Evolutionary conservation across 2,329 filamentous ascomycete genomes (phyloP).

Genomic region (Xylaria polymorpha): DNA sequence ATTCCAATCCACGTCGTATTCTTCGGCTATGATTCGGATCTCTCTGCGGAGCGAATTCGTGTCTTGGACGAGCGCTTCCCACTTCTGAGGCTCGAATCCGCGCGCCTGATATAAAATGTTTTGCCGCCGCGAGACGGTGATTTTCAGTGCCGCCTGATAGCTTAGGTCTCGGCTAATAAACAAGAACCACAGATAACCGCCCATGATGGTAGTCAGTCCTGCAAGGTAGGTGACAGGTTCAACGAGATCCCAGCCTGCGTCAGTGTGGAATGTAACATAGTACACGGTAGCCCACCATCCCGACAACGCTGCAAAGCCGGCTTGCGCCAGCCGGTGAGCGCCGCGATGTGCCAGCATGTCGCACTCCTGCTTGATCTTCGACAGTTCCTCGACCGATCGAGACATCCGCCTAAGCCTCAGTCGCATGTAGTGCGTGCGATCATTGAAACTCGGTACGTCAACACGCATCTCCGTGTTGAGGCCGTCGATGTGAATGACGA

Average conservation of each 20-base stretch:
- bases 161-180: slow-evolving; percentile 91
- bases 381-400: slow-evolving; percentile 73
- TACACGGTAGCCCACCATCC: slow-evolving; percentile 89
- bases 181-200: slow-evolving; percentile 92
- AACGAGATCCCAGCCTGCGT: slow-evolving; percentile 89
- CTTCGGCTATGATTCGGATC: slow-evolving; percentile 81
- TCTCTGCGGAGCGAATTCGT: slow-evolving; percentile 81
- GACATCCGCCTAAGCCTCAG: slow-evolving; percentile 79
- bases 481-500: slow-evolving; percentile 85
- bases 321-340: slow-evolving; percentile 82
- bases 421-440: slow-evolving; percentile 90
- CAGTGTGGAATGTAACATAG: slow-evolving; percentile 75
- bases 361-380: slow-evolving; percentile 82
- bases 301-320: slow-evolving; percentile 78
- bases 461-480: slow-evolving; percentile 73
- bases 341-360: slow-evolving; percentile 80
- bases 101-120: slow-evolving; percentile 78
- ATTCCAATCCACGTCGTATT: slow-evolving; percentile 93
- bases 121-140: slow-evolving; percentile 84
- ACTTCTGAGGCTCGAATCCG: slow-evolving; percentile 79
- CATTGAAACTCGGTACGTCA: slow-evolving; percentile 86
- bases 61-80: slow-evolving; percentile 83
- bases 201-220: slow-evolving; percentile 86
- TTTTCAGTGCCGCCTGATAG: slow-evolving; percentile 86
- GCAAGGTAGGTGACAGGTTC: slow-evolving; percentile 92